Evolutionary conservation across 148 eudicot genomes (phyloP), one percentile per base, ranked within the genome.

Genomic region (Silene conica): DNA sequence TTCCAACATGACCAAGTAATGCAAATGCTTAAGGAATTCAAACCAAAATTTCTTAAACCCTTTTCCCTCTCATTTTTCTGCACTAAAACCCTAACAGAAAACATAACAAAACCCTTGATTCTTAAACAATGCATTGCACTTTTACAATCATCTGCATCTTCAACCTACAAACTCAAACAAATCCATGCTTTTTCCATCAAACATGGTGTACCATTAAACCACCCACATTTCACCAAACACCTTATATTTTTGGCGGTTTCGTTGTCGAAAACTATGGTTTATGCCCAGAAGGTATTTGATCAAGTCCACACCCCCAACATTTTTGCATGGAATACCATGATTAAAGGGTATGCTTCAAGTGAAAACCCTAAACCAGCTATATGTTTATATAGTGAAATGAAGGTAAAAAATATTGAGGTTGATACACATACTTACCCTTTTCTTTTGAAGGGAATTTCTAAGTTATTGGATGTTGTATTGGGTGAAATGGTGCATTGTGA

Each of bases 371-470:
- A 63, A 64, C 84, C 78, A 10, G 89, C 90, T 4, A 70, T 92
- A 71, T 77, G 78, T 25, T 69, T 88, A 6, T 82, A 88, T 77
- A 63, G 41, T 57, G 74, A 78, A 28, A 81, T 89, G 88, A 80
- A 73, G 21, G 63, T 69, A 18, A 22, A 65, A 34, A 68, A 76
- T 8, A 78, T 85, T 74, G 79, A 74, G 52, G 85, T 87, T 10
- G 94, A 92, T 48, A 85, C 89, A 3, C 90, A 91, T 63, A 91
- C 92, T 2, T 91, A 83, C 78, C 92, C 94, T n/a, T 91, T 86
- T 80, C 72, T 91, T 19, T 67, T 91, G 10, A 91, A 91, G 73
- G 97, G 86, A 1, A 74, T 86, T 20, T 87, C 88, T 54, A 89
- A 85, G 72, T 50, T 86, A 41, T 54, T 88, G 78, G 86, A 62